Percentiles rank a stretch among this genome's conserved stretches.
Conservation (phyloP, 2,329 filamentous ascomycete genomes). For the Arthrinium phaeospermum region DNA sequence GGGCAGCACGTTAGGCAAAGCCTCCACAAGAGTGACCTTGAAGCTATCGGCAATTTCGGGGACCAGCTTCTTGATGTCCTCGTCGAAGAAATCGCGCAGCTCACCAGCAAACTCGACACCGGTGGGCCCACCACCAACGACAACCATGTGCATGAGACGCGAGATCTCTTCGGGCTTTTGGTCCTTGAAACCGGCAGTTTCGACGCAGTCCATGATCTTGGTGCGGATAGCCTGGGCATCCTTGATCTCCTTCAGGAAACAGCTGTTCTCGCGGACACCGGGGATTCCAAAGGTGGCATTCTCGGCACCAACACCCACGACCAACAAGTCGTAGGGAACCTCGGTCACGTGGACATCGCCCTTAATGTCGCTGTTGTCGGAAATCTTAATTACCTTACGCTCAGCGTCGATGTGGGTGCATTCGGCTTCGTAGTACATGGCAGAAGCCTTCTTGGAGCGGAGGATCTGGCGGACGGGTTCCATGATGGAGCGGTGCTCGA, state of each 20-base stretch:
- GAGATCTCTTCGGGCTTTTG: constrained; percentile 87
- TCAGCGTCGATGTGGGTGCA: constrained; percentile 94
- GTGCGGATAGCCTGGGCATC: constrained; percentile 97
- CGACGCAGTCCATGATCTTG: constrained; percentile 99
- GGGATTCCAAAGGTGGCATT: constrained; percentile 98
- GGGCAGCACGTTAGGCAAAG: constrained; percentile 92
- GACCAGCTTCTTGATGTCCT: constrained; percentile 97
- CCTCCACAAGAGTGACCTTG: constrained; percentile 96
- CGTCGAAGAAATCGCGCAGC: constrained; percentile 98
- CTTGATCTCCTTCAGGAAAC: constrained; percentile 97
- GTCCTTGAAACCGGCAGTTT: constrained; percentile 98
- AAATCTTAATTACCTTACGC: constrained; percentile 85
- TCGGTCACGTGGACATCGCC: constrained; percentile 82
- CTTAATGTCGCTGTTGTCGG: constrained; percentile 92
- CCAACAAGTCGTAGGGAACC: constrained; percentile 97
- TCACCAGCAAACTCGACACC: constrained; percentile 99
- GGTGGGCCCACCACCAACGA: constrained; percentile 89
- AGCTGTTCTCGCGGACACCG: constrained; percentile 92
- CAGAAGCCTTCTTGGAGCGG: constrained; percentile 89
- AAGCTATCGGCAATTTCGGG: constrained; percentile 95
- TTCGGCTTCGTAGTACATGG: constrained; percentile 98
- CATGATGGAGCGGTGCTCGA: constrained; percentile 99
- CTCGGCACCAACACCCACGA: constrained; percentile 95
- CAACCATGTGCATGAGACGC: constrained; percentile 97
- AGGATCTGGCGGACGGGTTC: constrained; percentile 96